Percentiles rank a stretch among this genome's conserved stretches.
These are phyloP conservation scores for Fusarium sp. DNA, from an alignment of 2,329 filamentous ascomycete species.

Conservation along the genomic window DNA sequence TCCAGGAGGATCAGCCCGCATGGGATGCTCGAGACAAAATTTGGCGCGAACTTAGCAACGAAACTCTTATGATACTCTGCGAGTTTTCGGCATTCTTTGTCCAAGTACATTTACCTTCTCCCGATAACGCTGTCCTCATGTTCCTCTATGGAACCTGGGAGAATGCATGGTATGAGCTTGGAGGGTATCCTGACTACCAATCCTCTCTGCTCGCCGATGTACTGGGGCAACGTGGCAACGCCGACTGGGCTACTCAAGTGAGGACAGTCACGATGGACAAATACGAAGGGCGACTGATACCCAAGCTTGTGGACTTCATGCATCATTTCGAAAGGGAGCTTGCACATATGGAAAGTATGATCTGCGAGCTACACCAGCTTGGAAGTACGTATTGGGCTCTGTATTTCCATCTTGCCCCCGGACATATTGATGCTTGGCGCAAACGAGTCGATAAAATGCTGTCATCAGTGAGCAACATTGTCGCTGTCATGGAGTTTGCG, in stretches of 20 bases:
- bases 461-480: slow-evolving; percentile 2
- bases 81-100: slow-evolving; percentile 23
- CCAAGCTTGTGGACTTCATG: slow-evolving; percentile 36
- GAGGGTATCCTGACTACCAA: slow-evolving; percentile 12
- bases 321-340: slow-evolving; percentile 33
- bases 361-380: slow-evolving; percentile 44
- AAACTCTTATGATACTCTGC: slow-evolving; percentile 26
- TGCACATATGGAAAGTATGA: slow-evolving; percentile 36
- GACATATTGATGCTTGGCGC: slow-evolving; percentile 21
- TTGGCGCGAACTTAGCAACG: not conserved
- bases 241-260: slow-evolving; percentile 3
- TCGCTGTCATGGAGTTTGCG: not conserved
- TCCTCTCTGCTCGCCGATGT: slow-evolving; percentile 3
- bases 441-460: slow-evolving; percentile 2
- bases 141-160: slow-evolving; percentile 10
- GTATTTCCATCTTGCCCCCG: slow-evolving; percentile 15
- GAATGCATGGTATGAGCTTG: not conserved
- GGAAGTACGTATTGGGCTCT: slow-evolving; percentile 26
- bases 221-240: not conserved
- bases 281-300: slow-evolving; percentile 32
- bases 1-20: slow-evolving; percentile 9
- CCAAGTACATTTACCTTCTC: not conserved
- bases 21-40: slow-evolving; percentile 10
- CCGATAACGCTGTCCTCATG: not conserved
- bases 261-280: not conserved